These are phyloP conservation scores for Limonium bicolor DNA, from an alignment of 148 eudicot genomes.

Conservation along the genomic window DNA sequence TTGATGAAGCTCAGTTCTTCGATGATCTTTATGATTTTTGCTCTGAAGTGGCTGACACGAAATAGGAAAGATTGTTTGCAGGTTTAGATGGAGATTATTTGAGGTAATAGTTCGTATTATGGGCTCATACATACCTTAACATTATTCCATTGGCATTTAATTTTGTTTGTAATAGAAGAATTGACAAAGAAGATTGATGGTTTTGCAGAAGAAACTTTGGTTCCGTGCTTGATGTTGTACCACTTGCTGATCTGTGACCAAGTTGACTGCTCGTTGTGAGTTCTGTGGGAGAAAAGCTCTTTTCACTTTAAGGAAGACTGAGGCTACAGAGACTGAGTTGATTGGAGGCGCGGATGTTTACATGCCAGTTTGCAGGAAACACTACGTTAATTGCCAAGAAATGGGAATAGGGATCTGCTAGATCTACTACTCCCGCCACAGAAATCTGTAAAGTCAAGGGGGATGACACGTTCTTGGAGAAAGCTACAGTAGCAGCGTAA, in stretches of 20 bases:
- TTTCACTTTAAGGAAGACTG: constrained; percentile 64
- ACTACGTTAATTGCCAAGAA: constrained; percentile 54
- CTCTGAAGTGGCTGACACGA: constrained; percentile 70
- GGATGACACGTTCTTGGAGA: no score
- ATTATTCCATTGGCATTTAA: neutral
- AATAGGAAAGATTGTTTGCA: constrained; percentile 65
- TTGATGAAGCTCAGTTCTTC: constrained; percentile 89
- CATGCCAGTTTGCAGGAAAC: constrained; percentile 93
- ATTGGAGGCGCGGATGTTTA: constrained; percentile 75
- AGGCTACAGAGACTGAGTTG: constrained; percentile 48
- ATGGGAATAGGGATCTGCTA: no score
- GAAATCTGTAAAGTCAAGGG: no score
- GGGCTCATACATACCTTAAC: neutral
- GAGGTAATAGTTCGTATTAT: constrained; percentile 23
- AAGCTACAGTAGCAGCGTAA: no score
- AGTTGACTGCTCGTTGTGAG: constrained; percentile 80
- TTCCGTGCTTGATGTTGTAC: constrained; percentile 61
- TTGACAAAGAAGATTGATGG: neutral
- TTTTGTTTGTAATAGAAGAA: neutral
- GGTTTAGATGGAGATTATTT: constrained; percentile 90
- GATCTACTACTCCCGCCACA: no score
- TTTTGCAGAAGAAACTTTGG: constrained; percentile 70
- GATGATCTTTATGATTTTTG: constrained; percentile 79
- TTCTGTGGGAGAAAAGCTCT: constrained; percentile 63
- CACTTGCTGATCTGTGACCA: constrained; percentile 87